Conservation (phyloP, 2,329 filamentous ascomycete species). For the Tolypocladium paradoxum region DNA sequence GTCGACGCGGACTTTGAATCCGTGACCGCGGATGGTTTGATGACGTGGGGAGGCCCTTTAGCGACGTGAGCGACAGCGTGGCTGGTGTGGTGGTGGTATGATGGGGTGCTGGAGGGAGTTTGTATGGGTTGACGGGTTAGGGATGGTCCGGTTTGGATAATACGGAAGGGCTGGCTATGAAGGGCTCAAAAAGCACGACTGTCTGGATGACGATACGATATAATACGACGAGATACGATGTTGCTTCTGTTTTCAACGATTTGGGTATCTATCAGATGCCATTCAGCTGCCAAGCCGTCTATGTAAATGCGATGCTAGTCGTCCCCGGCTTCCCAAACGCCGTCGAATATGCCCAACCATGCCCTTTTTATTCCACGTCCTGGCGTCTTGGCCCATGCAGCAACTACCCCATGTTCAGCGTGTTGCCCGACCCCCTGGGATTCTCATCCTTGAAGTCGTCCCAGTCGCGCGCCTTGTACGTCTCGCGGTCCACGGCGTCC, state of each 20-base stretch:
- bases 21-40: neutral
- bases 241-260: neutral
- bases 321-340: neutral
- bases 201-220: neutral
- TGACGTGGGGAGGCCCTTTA: slow-evolving; percentile 1
- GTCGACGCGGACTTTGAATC: slow-evolving; percentile 9
- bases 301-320: neutral
- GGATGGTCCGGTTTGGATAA: neutral
- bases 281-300: neutral
- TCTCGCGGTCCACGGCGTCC: slow-evolving; percentile 80
- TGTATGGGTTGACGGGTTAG: neutral
- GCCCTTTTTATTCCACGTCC: neutral
- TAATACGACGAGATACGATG: neutral
- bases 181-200: neutral
- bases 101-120: neutral
- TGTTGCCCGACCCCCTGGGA: slow-evolving; percentile 73
- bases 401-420: slow-evolving; percentile 57
- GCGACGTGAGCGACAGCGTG: slow-evolving; percentile 7
- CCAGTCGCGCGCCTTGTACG: slow-evolving; percentile 88
- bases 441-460: slow-evolving; percentile 91
- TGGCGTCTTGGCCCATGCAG: neutral
- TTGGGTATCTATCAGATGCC: neutral
- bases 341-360: neutral
- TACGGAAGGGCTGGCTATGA: neutral
- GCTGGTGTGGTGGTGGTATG: slow-evolving; percentile 4